Evolutionary conservation across 129 eudicot genomes (phyloP), one percentile per base, ranked within the genome.

Genomic region (Glebionis coronaria): DNA sequence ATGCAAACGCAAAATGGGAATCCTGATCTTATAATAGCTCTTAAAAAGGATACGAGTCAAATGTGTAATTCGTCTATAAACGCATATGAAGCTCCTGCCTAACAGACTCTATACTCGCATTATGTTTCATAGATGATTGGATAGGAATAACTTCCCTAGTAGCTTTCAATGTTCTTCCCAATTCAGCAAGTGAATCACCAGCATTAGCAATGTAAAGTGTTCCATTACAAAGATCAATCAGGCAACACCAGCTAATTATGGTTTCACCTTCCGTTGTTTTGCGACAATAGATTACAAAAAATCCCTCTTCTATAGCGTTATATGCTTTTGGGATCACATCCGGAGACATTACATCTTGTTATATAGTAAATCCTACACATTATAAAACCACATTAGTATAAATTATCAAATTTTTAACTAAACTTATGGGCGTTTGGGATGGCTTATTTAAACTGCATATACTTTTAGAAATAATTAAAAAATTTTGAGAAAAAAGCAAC

Each of bases 171-270:
- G 74, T 69, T 23, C 86, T 78, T 38, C 96, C 96, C 63, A 88
- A 55, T 57, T 85, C 96, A 21, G 91, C 91, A 56, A 91, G 91
- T 1, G 96, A 88, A 70, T 88, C 96, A 52, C 95, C 95, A 62
- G 84, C 84, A 72, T 82, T 88, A 55, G 91, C 95, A 15, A 88
- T 71, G 63, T 82, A 88, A 51, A 88, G 88, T 9, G 61, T 78
- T 35, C 96, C 83, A 18, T 72, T 74, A 71, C 88, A 80, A 15
- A 88, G 65, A 88, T 81, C 96, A 67, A 83, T 82, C 65, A 88
- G 55, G 72, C 96, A 76, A 88, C 96, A 9, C 91, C 81, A 10
- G 96, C 96, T 38, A 88, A 23, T 47, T 88, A 91, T 0, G 96
- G 87, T 61, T 80, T 82, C 45, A 71, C 71, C 53, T 73, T 79